Evolutionary conservation across 2,329 filamentous ascomycete species (phyloP).

Genomic region (Orbilia oligospora): DNA sequence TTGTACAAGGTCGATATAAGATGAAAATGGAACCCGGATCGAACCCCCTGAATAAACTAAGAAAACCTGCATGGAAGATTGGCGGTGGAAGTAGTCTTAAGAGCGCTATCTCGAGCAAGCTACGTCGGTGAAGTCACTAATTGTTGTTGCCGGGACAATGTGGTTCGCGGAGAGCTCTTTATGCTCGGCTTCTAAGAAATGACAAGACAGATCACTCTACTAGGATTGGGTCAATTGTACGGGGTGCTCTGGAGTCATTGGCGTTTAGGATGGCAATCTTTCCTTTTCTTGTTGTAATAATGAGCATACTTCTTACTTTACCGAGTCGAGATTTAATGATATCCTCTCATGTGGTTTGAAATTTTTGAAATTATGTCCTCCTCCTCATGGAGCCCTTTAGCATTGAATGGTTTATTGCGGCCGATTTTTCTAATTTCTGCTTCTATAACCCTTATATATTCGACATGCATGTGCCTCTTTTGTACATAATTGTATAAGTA

Average conservation of each 20-base stretch:
- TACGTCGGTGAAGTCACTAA: conserved; percentile 16
- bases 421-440: neutral
- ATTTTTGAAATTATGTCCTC: neutral
- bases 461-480: neutral
- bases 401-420: neutral
- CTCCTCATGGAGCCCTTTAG: neutral
- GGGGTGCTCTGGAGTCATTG: conserved; percentile 6
- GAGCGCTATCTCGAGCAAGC: conserved; percentile 59
- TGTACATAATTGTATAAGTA: conserved; percentile 10
- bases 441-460: neutral
- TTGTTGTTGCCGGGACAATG: neutral
- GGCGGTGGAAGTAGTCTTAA: conserved; percentile 53
- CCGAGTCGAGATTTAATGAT: neutral
- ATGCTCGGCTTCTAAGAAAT: neutral
- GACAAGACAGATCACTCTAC: neutral
- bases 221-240: neutral
- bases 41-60: conserved; percentile 44
- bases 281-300: neutral
- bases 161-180: neutral
- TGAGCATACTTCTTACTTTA: neutral
- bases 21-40: conserved; percentile 63
- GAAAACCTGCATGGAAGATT: conserved; percentile 51
- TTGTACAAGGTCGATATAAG: conserved; percentile 88
- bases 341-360: neutral
- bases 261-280: conserved; percentile 23